Evolutionary conservation across 2,329 filamentous ascomycete genomes (phyloP).

Genomic region (Mycosphaerella arachidis): DNA sequence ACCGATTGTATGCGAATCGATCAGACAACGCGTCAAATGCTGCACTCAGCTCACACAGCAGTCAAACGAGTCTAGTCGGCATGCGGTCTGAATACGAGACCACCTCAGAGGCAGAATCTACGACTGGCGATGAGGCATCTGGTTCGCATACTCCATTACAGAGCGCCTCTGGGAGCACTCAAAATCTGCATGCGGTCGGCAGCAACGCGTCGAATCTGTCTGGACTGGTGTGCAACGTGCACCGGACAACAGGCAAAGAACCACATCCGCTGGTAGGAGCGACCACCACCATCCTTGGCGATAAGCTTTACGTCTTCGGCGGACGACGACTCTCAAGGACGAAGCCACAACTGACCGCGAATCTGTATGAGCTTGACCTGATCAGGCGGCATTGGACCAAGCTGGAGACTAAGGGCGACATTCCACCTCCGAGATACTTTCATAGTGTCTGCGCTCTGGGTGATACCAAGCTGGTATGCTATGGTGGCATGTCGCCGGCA

Average conservation of each 20-base stretch:
- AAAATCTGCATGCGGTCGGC: constrained; percentile 33
- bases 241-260: constrained; percentile 82
- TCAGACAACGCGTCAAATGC: constrained; percentile 34
- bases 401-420: constrained; percentile 74
- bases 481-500: constrained; percentile 90
- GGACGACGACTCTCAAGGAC: constrained; percentile 81
- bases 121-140: constrained; percentile 21
- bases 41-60: constrained; percentile 42
- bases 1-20: constrained; percentile 36
- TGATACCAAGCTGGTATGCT: constrained; percentile 94
- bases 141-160: constrained; percentile 31
- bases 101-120: constrained; percentile 34
- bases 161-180: constrained; percentile 9
- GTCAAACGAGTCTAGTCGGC: constrained; percentile 43
- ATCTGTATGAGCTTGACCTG: constrained; percentile 89
- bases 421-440: constrained; percentile 90
- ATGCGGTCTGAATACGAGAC: constrained; percentile 41
- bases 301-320: constrained; percentile 96
- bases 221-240: constrained; percentile 64
- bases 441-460: constrained; percentile 92
- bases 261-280: constrained; percentile 89
- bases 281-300: constrained; percentile 89
- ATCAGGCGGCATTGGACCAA: constrained; percentile 91
- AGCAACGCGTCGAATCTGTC: constrained; percentile 59
- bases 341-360: constrained; percentile 77